Evolutionary conservation across 148 eudicot genomes (phyloP), one percentile per base, ranked within the genome.

Genomic region (Amaranthus hypochondriacus): DNA sequence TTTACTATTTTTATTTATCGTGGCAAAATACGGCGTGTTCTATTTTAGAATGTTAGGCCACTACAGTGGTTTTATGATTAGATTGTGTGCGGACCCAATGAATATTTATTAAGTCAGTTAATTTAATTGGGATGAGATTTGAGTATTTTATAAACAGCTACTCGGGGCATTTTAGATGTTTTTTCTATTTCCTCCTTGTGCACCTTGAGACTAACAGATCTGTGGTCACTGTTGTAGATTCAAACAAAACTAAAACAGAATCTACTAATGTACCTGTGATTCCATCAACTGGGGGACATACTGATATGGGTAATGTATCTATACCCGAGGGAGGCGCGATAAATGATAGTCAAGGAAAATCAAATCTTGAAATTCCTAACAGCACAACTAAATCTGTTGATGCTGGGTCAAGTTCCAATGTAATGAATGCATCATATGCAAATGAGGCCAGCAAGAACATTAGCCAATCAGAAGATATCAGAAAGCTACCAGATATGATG

Each of bases 231-330:
- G 49, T 66, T 64, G 70, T 48, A 84, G 87, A 80, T 74, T 21
- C 59, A 28, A 84, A 74, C 56, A 68, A 5, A 56, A 70, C 43
- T 51, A 74, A 57, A 13, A 53, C 3, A 60, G 56, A 70, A 72
- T 67, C 84, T 57, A 79, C 84, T 57, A 79, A 75, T 62, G 69
- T 54, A 73, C 74, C 81, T 70, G 80, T 57, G 12, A 72, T 76
- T 72, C 58, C 81, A 10, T 67, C 79, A 52, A 69, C 43, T 56
- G 87, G 72, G 49, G 78, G 64, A 55, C 83, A 79, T 60, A 66
- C 83, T 66, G 62, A 55, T 68, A 76, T 68, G 65, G 75, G 39
- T 2, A 82, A 88, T 66, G 75, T 86, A 56, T 87, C 95, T 77
- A 44, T 75, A 73, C 39, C 75, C 71, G 81, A 78, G 49, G 70